Evolutionary conservation across 495 filamentous ascomycete species (phyloP).

Genomic region (Cercophora scortea): DNA sequence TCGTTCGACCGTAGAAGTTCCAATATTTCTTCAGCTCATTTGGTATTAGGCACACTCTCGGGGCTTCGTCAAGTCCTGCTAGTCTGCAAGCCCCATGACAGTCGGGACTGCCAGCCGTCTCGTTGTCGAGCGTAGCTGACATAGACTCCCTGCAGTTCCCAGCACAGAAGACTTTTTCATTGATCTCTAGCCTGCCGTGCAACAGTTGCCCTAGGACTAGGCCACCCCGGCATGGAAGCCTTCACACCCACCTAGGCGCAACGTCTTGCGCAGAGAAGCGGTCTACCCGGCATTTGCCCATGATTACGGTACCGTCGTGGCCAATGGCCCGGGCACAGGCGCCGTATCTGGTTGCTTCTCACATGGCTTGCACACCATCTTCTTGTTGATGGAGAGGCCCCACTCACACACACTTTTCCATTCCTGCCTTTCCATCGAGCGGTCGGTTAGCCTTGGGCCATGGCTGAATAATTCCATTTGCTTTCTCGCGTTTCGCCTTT

Average conservation of each 20-base stretch:
- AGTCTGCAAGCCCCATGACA: too few species aligned
- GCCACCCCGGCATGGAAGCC: background rate
- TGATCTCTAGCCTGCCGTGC: background rate
- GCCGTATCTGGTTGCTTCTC: background rate
- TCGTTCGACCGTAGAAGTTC: background rate
- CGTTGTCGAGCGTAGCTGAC: background rate
- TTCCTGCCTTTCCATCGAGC: too few species aligned
- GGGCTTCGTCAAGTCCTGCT: background rate
- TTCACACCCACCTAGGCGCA: background rate
- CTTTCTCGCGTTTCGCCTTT: too few species aligned
- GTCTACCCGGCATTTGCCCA: background rate
- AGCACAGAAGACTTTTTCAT: background rate
- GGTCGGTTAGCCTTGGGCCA: too few species aligned
- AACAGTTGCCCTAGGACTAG: background rate
- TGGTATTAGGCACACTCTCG: background rate
- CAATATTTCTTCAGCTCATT: background rate
- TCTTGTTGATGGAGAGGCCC: background rate
- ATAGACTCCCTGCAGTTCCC: background rate
- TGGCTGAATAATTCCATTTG: too few species aligned
- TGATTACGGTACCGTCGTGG: background rate
- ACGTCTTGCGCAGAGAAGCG: background rate
- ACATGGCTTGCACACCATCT: background rate
- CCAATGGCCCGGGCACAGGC: background rate
- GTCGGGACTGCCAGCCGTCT: too few species aligned
- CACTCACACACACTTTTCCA: background rate